These are phyloP conservation scores for Aspergillus hortae DNA, from an alignment of 2,329 filamentous ascomycete species.

Conservation along the genomic window DNA sequence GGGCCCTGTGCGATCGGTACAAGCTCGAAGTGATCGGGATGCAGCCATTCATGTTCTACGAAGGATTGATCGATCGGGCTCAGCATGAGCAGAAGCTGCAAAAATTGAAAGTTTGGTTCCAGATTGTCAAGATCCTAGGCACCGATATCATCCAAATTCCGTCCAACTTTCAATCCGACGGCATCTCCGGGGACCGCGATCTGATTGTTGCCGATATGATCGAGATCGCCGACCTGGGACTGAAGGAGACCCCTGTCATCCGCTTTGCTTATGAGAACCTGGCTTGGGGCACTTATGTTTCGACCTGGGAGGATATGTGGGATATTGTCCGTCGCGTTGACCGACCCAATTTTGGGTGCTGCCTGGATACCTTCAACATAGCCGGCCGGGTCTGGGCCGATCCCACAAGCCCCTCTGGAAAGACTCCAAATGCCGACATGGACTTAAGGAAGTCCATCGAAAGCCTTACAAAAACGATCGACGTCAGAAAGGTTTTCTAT, in stretches of 20 bases:
- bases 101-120: constrained; percentile 63
- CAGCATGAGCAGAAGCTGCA: constrained; percentile 57
- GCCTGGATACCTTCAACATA: constrained; percentile 75
- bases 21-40: constrained; percentile 47
- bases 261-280: constrained; percentile 70
- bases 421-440: constrained; percentile 51
- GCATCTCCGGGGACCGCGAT: constrained; percentile 48
- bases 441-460: constrained; percentile 53
- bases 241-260: constrained; percentile 53
- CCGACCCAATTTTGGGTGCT: constrained; percentile 68
- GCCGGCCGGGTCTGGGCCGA: constrained; percentile 67
- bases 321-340: constrained; percentile 63
- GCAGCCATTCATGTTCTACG: constrained; percentile 74
- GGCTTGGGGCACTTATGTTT: constrained; percentile 64
- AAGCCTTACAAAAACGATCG: constrained; percentile 52
- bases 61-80: constrained; percentile 62
- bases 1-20: constrained; percentile 39
- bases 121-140: constrained; percentile 58
- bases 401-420: constrained; percentile 52
- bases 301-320: constrained; percentile 70
- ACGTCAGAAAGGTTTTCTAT: constrained; percentile 65
- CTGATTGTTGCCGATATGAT: constrained; percentile 60
- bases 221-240: constrained; percentile 64
- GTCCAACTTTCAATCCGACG: constrained; percentile 57
- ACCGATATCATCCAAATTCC: constrained; percentile 73